These are phyloP conservation scores for Yamadazyma ubonensis DNA, from an alignment of 805 yeast species.

Conservation along the genomic window DNA sequence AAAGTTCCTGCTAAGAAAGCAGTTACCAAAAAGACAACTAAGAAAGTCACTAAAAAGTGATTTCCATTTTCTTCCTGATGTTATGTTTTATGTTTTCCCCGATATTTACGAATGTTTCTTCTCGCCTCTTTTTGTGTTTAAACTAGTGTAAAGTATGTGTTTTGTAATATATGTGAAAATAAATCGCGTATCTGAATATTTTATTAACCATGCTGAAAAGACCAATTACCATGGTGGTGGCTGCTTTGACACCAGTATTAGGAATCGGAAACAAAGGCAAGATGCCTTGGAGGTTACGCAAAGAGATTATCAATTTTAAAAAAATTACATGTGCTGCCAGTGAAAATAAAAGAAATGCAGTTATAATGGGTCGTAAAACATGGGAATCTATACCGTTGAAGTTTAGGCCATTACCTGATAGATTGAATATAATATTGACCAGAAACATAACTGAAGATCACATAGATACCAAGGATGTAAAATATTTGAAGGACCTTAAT, in stretches of 20 bases:
- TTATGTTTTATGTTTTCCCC: no score
- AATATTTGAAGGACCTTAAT: conserved; percentile 27
- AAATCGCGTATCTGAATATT: conserved; percentile 5
- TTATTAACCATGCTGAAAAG: conserved; percentile 7
- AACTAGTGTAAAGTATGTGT: conserved; percentile 4
- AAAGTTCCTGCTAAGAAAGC: conserved; percentile 9
- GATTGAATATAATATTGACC: conserved; percentile 77
- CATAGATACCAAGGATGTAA: conserved; percentile 22
- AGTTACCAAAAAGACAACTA: conserved; percentile 11
- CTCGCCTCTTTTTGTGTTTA: conserved; percentile 3
- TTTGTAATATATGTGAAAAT: conserved; percentile 9
- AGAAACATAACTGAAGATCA: conserved; percentile 28
- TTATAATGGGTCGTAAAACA: conserved; percentile 93
- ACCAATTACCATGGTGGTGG: conserved; percentile 61
- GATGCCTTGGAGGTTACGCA: conserved; percentile 83
- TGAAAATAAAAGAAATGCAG: conserved; percentile 56
- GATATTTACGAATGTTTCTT: conserved; percentile 6
- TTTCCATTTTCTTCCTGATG: conserved; percentile 1
- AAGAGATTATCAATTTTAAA: conserved; percentile 84
- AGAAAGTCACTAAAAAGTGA: conserved; percentile 11
- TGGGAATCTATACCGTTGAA: conserved; percentile 90
- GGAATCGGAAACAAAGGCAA: conserved; percentile 85
- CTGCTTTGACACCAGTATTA: conserved; percentile 73
- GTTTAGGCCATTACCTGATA: conserved; percentile 77
- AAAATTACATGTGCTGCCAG: conserved; percentile 56